Percentiles rank a stretch among this genome's conserved stretches.
Evolutionary conservation across 345 rosid species (phyloP).

Genomic region (Microcos paniculata): DNA sequence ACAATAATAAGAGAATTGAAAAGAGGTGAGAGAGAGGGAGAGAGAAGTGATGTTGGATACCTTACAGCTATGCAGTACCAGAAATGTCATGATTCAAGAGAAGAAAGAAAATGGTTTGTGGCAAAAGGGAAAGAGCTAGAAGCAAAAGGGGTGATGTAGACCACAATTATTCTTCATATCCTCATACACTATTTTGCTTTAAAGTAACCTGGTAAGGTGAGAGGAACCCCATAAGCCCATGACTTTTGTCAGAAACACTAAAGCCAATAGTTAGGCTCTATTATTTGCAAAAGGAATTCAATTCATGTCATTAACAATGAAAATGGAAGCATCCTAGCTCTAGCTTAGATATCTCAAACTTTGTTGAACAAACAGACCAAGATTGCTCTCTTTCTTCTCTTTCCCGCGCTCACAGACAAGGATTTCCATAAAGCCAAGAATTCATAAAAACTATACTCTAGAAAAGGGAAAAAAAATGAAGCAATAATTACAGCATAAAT

Average conservation of each 20-base stretch:
- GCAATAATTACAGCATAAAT: slow-evolving; percentile 13
- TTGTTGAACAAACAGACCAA: not conserved
- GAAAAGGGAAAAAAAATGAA: slow-evolving; percentile 17
- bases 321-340: not conserved
- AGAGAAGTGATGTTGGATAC: slow-evolving; percentile 29
- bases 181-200: not conserved
- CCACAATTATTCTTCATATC: slow-evolving; percentile 32
- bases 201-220: slow-evolving; percentile 11
- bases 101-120: slow-evolving; percentile 29
- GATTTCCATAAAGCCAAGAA: slow-evolving; percentile 5
- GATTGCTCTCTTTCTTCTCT: not conserved
- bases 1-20: not conserved
- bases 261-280: slow-evolving; percentile 14
- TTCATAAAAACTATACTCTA: not conserved
- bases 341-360: not conserved
- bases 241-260: slow-evolving; percentile 40
- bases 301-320: not conserved
- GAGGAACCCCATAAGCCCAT: slow-evolving; percentile 17
- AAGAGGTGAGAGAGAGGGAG: not conserved
- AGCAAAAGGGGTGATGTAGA: slow-evolving; percentile 26
- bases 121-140: slow-evolving; percentile 19
- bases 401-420: slow-evolving; percentile 1
- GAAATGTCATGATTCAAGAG: slow-evolving; percentile 45
- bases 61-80: slow-evolving; percentile 57
- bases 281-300: slow-evolving; percentile 14